Evolutionary conservation across 2,329 filamentous ascomycete species (phyloP).

Genomic region (Paecilomyces variotii): DNA sequence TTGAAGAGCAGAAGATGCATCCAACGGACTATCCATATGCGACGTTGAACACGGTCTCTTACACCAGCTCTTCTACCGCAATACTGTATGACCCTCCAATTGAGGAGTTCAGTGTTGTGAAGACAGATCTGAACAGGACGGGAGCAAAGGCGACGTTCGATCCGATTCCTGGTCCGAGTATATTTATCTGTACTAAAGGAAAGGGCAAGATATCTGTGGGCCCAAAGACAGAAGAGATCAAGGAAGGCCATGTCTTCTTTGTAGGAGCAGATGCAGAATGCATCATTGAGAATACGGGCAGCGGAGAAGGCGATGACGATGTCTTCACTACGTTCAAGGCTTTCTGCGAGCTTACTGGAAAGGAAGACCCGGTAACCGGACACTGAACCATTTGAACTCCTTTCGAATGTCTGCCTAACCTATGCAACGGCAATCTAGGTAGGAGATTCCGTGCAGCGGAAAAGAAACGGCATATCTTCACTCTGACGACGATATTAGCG

Average conservation of each 20-base stretch:
- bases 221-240: slow-evolving; percentile 65
- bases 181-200: slow-evolving; percentile 83
- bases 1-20: slow-evolving; percentile 87
- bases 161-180: slow-evolving; percentile 76
- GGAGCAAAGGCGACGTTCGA: slow-evolving; percentile 85
- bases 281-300: slow-evolving; percentile 58
- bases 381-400: slow-evolving; percentile 11
- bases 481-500: background rate
- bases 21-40: slow-evolving; percentile 80
- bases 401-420: background rate
- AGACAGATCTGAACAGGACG: slow-evolving; percentile 60
- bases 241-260: slow-evolving; percentile 69
- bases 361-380: slow-evolving; percentile 31
- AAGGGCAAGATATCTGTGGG: slow-evolving; percentile 79
- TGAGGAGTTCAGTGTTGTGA: slow-evolving; percentile 87
- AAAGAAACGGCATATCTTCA: background rate
- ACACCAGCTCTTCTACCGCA: slow-evolving; percentile 65
- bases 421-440: background rate
- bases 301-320: slow-evolving; percentile 50
- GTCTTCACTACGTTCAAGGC: slow-evolving; percentile 86
- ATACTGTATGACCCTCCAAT: slow-evolving; percentile 91
- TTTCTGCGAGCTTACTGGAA: slow-evolving; percentile 71
- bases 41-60: slow-evolving; percentile 71
- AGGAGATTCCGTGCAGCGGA: background rate
- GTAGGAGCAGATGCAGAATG: slow-evolving; percentile 82